A percentile compares a stretch with the other conserved stretches of the same genome.
Conservation (phyloP, 2,329 filamentous ascomycete genomes). For the Hirsutella thompsonii region DNA sequence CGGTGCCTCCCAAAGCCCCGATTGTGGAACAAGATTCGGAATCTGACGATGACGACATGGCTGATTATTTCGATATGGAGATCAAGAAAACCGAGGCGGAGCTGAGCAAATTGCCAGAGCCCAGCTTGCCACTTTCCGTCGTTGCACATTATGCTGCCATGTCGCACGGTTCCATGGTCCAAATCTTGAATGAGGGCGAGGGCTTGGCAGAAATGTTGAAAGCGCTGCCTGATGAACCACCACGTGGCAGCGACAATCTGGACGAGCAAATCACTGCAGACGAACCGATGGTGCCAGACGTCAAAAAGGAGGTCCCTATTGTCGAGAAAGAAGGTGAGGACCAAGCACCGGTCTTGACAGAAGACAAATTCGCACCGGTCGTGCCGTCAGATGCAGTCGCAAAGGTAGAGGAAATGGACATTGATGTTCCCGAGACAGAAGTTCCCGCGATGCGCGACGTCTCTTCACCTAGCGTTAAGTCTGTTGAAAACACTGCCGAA, state of each 20-base stretch:
- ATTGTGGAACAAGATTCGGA: slow-evolving; percentile 23
- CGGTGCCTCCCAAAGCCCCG: slow-evolving; percentile 24
- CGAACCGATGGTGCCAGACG: background rate
- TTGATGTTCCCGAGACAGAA: slow-evolving; percentile 13
- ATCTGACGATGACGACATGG: slow-evolving; percentile 47
- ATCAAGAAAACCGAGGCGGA: slow-evolving; percentile 38
- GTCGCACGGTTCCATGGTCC: slow-evolving; percentile 34
- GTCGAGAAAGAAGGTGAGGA: background rate
- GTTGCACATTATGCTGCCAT: slow-evolving; percentile 33
- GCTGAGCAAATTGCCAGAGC: slow-evolving; percentile 31
- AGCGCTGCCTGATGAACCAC: slow-evolving; percentile 9
- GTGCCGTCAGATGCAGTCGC: slow-evolving; percentile 15
- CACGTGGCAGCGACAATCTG: slow-evolving; percentile 1
- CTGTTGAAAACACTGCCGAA: background rate
- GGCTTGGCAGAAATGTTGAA: slow-evolving; percentile 30
- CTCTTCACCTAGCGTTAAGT: background rate
- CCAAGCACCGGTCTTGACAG: background rate
- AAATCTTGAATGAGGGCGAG: slow-evolving; percentile 31
- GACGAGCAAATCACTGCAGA: background rate
- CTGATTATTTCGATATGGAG: slow-evolving; percentile 39
- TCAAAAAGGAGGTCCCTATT: background rate
- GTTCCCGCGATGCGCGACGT: slow-evolving; percentile 4
- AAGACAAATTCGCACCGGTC: slow-evolving; percentile 5
- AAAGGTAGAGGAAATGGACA: slow-evolving; percentile 29
- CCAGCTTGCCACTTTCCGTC: slow-evolving; percentile 24